Evolutionary conservation across 2,329 filamentous ascomycete genomes (phyloP), one percentile per base, ranked within the genome.

Genomic region (Monosporascus sp.): DNA sequence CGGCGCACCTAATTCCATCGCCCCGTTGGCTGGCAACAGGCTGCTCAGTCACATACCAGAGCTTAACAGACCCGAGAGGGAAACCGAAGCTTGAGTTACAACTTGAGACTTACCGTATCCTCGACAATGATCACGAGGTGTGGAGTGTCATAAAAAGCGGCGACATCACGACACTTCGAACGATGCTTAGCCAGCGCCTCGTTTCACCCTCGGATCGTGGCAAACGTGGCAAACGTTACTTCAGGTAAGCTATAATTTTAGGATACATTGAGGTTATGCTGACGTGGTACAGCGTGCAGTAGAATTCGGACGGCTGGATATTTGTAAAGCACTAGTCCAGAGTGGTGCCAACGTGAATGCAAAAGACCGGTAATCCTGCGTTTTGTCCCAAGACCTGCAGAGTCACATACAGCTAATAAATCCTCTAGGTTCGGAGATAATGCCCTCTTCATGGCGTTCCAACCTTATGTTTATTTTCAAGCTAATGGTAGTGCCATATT

Each of bases 291-390:
- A 60, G 58, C 0, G 1, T 5, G 58, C 54, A 6, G 44, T 52
- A 18, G n/a, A n/a, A n/a, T n/a, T n/a, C n/a, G n/a, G 51, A 14
- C 3, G 2, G 8, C 15, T 60, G 9, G 51, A 56, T 22, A 51
- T 56, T 14, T 54, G 49, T 18, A 57, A 57, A 49, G 34, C 47
- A 25, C 39, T 58, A 2, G 48, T 60, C 6, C 42, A 55, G 14
- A 52, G 53, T 31, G 59, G 57, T 41, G 55, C 59, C 8, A 51
- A 58, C 47, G 50, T 56, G 27, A 58, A 57, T n/a, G 48, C 42
- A 11, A 7, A 15, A 17, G 2, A 42, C 39, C 3, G 3, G 54
- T 58, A 54, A 50, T 34, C 11, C 18, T 42, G 37, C 14, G 41
- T 39, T 17, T 20, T 8, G 8, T 14, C 11, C 31, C 1, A 34